A percentile compares a stretch with the other conserved stretches of the same genome.
phyloP scores from a whole-genome alignment of 208 protist genomes.

The Porcisia hertigi region DNA sequence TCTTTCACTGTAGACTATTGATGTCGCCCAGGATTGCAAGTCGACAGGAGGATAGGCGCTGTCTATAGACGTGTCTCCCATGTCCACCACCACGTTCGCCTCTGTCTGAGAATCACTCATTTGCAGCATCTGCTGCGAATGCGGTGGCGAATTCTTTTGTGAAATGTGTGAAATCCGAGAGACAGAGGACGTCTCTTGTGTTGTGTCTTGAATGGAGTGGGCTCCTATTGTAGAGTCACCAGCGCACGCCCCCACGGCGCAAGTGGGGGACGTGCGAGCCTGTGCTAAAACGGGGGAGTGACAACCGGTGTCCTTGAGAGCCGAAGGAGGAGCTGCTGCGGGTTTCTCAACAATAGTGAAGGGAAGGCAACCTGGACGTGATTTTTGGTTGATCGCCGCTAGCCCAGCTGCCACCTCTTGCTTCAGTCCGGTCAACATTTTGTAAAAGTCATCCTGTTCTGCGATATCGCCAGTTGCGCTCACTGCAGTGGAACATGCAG shows the following conservation, averaged over 20 bases:
- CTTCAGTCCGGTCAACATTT: constrained; percentile 40
- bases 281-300: not conserved
- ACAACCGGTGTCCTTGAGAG: not conserved
- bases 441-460: constrained; percentile 28
- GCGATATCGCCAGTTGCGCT: not conserved
- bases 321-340: not conserved
- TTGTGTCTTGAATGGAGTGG: not conserved
- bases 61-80: constrained; percentile 34
- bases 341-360: constrained; percentile 32
- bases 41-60: constrained; percentile 26
- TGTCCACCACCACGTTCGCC: constrained; percentile 26
- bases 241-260: not conserved
- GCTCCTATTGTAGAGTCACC: not conserved
- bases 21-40: constrained; percentile 24
- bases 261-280: not conserved
- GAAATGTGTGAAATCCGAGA: constrained; percentile 1
- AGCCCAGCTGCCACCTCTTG: constrained; percentile 31
- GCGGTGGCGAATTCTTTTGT: not conserved
- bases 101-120: not conserved
- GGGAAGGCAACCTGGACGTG: not conserved
- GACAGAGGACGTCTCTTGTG: constrained; percentile 5
- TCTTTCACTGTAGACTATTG: constrained; percentile 5
- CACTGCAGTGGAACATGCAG: not conserved
- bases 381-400: not conserved
- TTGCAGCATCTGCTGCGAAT: not conserved